Evolutionary conservation across 148 eudicot species (phyloP).

Genomic region (Camellia granthamiana): DNA sequence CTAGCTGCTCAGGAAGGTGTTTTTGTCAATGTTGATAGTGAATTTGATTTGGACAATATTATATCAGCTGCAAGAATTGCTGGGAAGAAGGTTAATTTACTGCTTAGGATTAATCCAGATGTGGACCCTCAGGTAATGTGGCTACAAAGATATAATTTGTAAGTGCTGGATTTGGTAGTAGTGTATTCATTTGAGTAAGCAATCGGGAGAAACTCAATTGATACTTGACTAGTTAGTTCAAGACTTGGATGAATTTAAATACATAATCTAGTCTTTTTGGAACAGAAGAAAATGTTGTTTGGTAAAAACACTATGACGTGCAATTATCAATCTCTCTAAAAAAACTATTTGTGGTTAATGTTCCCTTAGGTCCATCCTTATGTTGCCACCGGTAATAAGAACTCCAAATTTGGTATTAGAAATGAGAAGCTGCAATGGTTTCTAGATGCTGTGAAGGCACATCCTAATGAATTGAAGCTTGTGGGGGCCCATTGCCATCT

Average conservation of each 20-base stretch:
- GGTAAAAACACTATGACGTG: not conserved
- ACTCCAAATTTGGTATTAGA: slow-evolving; percentile 88
- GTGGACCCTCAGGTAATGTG: slow-evolving; percentile 89
- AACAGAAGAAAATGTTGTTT: not conserved
- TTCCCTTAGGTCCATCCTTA: slow-evolving; percentile 58
- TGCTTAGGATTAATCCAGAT: slow-evolving; percentile 95
- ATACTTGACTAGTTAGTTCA: not conserved
- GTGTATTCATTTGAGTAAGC: not conserved
- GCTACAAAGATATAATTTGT: not conserved
- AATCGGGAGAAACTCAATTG: not conserved
- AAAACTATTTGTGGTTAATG: not conserved
- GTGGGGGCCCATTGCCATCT: slow-evolving; percentile 97
- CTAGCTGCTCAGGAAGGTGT: slow-evolving; percentile 84
- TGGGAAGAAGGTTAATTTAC: slow-evolving; percentile 79
- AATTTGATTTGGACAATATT: slow-evolving; percentile 86
- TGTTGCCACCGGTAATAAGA: slow-evolving; percentile 94
- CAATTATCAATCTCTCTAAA: not conserved
- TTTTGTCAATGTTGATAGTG: slow-evolving; percentile 84
- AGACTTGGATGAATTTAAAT: not conserved
- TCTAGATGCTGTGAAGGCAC: slow-evolving; percentile 92
- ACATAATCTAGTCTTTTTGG: not conserved
- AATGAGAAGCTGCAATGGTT: slow-evolving; percentile 98
- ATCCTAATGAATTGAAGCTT: slow-evolving; percentile 78
- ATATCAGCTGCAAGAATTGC: slow-evolving; percentile 84
- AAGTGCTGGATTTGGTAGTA: not conserved